Evolutionary conservation across 768 basidiomycete genomes (phyloP).

Genomic region (Lentinula sp.): DNA sequence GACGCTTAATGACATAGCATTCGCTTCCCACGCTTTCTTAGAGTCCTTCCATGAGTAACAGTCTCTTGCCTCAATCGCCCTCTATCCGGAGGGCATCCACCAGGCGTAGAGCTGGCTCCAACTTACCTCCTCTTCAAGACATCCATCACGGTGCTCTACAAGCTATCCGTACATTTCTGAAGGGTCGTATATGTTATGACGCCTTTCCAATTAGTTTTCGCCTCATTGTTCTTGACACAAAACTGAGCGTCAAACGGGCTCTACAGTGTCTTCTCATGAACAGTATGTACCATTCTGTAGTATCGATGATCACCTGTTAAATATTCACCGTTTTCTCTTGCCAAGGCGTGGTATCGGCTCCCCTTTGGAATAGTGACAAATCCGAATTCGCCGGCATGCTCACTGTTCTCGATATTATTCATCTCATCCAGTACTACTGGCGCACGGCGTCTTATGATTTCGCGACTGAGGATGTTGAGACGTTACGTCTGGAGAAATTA

Average conservation of each 20-base stretch:
- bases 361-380: constrained; percentile 94
- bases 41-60: constrained; percentile 28
- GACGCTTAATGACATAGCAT: background rate
- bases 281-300: constrained; percentile 31
- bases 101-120: constrained; percentile 50
- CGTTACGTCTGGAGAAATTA: constrained; percentile 80
- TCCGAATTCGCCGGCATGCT: constrained; percentile 97
- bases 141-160: constrained; percentile 64
- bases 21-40: background rate
- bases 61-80: constrained; percentile 34
- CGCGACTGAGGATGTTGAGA: constrained; percentile 88
- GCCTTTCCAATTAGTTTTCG: constrained; percentile 97
- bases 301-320: constrained; percentile 3
- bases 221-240: constrained; percentile 93
- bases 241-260: constrained; percentile 94
- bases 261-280: constrained; percentile 82
- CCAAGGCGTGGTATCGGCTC: constrained; percentile 93
- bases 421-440: constrained; percentile 98
- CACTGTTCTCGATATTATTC: constrained; percentile 98
- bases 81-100: constrained; percentile 54
- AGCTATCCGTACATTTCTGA: constrained; percentile 77
- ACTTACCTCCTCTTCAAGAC: constrained; percentile 55
- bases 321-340: constrained; percentile 8
- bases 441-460: constrained; percentile 79
- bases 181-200: constrained; percentile 85